Evolutionary conservation across 2,329 filamentous ascomycete genomes (phyloP).

Genomic region (Trichophyton benhamiae): DNA sequence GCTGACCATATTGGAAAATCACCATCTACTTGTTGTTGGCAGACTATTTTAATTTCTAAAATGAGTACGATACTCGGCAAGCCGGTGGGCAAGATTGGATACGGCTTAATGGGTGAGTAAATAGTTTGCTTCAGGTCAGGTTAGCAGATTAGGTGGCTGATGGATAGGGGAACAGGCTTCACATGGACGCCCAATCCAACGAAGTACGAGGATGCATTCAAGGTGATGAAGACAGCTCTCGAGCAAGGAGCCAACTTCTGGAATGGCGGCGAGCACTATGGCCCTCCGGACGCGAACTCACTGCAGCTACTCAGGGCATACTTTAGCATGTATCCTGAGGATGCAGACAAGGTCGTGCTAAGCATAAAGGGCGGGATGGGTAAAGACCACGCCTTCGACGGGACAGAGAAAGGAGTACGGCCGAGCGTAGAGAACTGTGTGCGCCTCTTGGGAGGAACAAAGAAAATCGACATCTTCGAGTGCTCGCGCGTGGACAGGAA

Average conservation of each 20-base stretch:
- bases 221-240: slow-evolving; percentile 42
- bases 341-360: slow-evolving; percentile 19
- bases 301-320: slow-evolving; percentile 20
- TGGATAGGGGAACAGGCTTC: slow-evolving; percentile 10
- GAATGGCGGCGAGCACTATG: slow-evolving; percentile 25
- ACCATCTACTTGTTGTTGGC: background rate
- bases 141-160: background rate
- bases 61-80: slow-evolving; percentile 16
- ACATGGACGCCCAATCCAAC: slow-evolving; percentile 16
- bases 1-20: background rate
- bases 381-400: slow-evolving; percentile 29
- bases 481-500: slow-evolving; percentile 42
- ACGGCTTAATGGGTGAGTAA: slow-evolving; percentile 18
- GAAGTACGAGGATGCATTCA: slow-evolving; percentile 25
- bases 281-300: slow-evolving; percentile 19
- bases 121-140: background rate
- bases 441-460: slow-evolving; percentile 35
- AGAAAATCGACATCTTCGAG: slow-evolving; percentile 48
- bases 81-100: slow-evolving; percentile 16
- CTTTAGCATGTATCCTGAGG: slow-evolving; percentile 20
- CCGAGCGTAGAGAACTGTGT: slow-evolving; percentile 45
- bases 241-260: slow-evolving; percentile 22
- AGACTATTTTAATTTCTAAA: background rate
- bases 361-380: slow-evolving; percentile 21
- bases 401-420: slow-evolving; percentile 40